phyloP scores from a whole-genome alignment of 495 filamentous ascomycete species.

The Hypomontagnella monticulosa region DNA sequence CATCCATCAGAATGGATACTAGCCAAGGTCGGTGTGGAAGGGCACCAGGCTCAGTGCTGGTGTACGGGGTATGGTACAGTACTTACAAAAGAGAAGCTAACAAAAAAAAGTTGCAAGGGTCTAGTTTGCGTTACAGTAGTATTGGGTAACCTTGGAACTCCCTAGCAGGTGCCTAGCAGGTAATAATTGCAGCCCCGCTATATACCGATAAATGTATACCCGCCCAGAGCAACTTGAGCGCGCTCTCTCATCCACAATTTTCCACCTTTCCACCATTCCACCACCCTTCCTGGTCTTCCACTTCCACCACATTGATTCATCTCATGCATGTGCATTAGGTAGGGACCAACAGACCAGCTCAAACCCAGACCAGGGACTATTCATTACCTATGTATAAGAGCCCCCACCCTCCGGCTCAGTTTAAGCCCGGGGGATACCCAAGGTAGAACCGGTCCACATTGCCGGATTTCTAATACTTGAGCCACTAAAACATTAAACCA shows the following conservation, averaged over 20 bases:
- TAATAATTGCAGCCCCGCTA: conserved; percentile 10
- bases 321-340: no score
- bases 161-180: no score
- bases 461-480: conserved; percentile 15
- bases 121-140: conserved; percentile 21
- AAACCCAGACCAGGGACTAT: not conserved
- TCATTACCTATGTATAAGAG: not conserved
- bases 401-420: conserved; percentile 1
- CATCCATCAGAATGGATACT: conserved; percentile 6
- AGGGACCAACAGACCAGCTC: no score
- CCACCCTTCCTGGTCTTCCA: no score
- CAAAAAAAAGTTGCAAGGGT: conserved; percentile 4
- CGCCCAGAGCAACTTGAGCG: no score
- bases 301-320: no score
- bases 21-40: not conserved
- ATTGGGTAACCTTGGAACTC: conserved; percentile 15
- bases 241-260: no score
- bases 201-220: conserved; percentile 9
- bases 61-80: not conserved
- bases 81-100: no score
- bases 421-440: not conserved
- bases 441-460: conserved; percentile 13
- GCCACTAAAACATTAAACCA: not conserved
- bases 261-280: no score
- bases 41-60: no score